A percentile compares a stretch with the other conserved stretches of the same genome.
phyloP scores from a whole-genome alignment of 2,329 filamentous ascomycete species.

The Chalara sp. region DNA sequence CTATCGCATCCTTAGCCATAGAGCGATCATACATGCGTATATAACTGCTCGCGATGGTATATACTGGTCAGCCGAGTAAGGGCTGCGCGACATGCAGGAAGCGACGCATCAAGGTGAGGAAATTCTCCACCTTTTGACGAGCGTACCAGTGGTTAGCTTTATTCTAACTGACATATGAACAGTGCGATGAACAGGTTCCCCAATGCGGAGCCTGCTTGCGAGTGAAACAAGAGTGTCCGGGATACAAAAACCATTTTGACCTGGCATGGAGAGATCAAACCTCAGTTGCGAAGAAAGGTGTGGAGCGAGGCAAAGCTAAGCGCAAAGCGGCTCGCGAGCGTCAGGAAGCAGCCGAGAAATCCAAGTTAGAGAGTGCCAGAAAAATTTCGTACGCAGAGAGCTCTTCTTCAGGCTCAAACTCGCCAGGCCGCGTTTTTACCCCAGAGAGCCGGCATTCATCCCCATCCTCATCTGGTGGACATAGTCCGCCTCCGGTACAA shows the following conservation, averaged over 20 bases:
- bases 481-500: neutral
- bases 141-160: neutral
- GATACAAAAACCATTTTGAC: slow-evolving; percentile 8
- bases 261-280: slow-evolving; percentile 12
- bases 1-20: neutral
- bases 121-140: neutral
- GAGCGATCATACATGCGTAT: neutral
- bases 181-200: slow-evolving; percentile 8
- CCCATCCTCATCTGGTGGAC: neutral
- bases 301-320: slow-evolving; percentile 3
- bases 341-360: neutral
- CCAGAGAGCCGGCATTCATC: neutral
- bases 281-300: slow-evolving; percentile 6
- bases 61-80: slow-evolving; percentile 6
- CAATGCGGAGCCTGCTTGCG: slow-evolving; percentile 6
- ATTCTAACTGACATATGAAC: neutral
- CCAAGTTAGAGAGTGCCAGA: neutral
- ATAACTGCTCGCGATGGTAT: slow-evolving; percentile 1
- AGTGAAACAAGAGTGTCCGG: slow-evolving; percentile 9
- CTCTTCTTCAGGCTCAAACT: neutral
- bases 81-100: slow-evolving; percentile 7
- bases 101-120: slow-evolving; percentile 9
- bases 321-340: neutral
- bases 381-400: too few relatives aligned
- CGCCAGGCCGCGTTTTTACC: neutral